Evolutionary conservation across 2,329 filamentous ascomycete species (phyloP).

Genomic region (Talaromyces amestolkiae): DNA sequence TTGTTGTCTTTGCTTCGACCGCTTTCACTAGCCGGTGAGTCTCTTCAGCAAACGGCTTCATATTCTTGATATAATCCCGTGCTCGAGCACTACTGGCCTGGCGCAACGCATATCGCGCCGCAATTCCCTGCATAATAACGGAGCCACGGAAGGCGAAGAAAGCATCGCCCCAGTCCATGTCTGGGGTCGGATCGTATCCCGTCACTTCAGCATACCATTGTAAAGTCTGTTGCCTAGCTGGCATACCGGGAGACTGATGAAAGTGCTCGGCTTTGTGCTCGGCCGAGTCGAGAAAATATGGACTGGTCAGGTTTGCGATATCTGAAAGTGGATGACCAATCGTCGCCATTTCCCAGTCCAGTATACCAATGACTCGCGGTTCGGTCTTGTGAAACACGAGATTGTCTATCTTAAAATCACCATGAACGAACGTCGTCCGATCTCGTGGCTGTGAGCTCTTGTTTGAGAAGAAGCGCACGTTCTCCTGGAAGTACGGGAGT

Average conservation of each 20-base stretch:
- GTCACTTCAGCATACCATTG: slow-evolving; percentile 66
- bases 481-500: slow-evolving; percentile 78
- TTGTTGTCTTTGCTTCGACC: slow-evolving; percentile 39
- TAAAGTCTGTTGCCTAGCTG: slow-evolving; percentile 57
- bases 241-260: slow-evolving; percentile 66
- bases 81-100: slow-evolving; percentile 90
- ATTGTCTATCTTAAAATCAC: slow-evolving; percentile 96
- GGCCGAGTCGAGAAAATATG: slow-evolving; percentile 37
- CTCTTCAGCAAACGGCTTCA: slow-evolving; percentile 70
- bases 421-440: slow-evolving; percentile 77
- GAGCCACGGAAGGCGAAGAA: slow-evolving; percentile 60
- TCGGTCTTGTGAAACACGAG: slow-evolving; percentile 86
- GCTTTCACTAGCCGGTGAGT: slow-evolving; percentile 71
- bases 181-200: slow-evolving; percentile 65
- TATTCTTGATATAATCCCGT: slow-evolving; percentile 65
- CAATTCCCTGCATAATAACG: slow-evolving; percentile 82
- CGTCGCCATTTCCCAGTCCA: slow-evolving; percentile 99
- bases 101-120: slow-evolving; percentile 75
- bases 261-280: slow-evolving; percentile 52
- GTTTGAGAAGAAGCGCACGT: slow-evolving; percentile 74
- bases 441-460: slow-evolving; percentile 70
- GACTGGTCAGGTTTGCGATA: slow-evolving; percentile 69
- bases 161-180: slow-evolving; percentile 62
- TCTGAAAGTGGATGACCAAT: slow-evolving; percentile 95
- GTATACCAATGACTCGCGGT: slow-evolving; percentile 81